These are phyloP conservation scores for Aspergillus neotritici DNA, from an alignment of 2,329 filamentous ascomycete genomes.

Conservation along the genomic window DNA sequence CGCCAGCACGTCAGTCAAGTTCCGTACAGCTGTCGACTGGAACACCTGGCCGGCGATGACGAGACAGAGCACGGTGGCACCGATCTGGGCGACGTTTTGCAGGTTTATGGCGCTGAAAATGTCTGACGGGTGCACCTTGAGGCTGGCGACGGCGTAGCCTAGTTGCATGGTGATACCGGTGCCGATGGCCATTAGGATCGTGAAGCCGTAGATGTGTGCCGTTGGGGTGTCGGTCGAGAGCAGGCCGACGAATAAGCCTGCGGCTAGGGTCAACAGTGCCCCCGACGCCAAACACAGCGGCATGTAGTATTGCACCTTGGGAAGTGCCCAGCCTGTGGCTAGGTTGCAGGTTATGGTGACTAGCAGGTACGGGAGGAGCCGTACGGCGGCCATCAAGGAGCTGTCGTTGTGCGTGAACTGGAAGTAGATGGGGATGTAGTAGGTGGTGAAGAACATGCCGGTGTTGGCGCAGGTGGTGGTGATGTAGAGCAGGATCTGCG, in stretches of 20 bases:
- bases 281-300: too few species aligned
- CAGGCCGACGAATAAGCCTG: conserved; percentile 6
- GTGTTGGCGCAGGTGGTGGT: conserved; percentile 34
- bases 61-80: conserved; percentile 13
- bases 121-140: conserved; percentile 4
- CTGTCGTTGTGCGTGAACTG: conserved; percentile 46
- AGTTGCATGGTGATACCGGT: conserved; percentile 16
- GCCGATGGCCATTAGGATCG: conserved; percentile 14
- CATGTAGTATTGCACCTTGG: too few species aligned
- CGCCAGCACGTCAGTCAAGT: conserved; percentile 23
- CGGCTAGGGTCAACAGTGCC: background rate
- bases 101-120: conserved; percentile 10
- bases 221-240: conserved; percentile 4
- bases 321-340: too few species aligned
- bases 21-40: conserved; percentile 12
- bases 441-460: conserved; percentile 37
- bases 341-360: too few species aligned
- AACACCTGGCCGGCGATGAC: conserved; percentile 17
- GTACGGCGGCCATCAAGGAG: conserved; percentile 24
- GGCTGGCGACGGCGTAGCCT: conserved; percentile 16
- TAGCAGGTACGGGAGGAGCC: conserved; percentile 32
- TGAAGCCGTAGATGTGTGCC: conserved; percentile 12
- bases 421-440: conserved; percentile 54
- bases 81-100: conserved; percentile 15
- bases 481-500: conserved; percentile 42